Base-by-base conservation (phyloP, 176 grass and related monocot genomes). In the Tillandsia fasciculata region DNA sequence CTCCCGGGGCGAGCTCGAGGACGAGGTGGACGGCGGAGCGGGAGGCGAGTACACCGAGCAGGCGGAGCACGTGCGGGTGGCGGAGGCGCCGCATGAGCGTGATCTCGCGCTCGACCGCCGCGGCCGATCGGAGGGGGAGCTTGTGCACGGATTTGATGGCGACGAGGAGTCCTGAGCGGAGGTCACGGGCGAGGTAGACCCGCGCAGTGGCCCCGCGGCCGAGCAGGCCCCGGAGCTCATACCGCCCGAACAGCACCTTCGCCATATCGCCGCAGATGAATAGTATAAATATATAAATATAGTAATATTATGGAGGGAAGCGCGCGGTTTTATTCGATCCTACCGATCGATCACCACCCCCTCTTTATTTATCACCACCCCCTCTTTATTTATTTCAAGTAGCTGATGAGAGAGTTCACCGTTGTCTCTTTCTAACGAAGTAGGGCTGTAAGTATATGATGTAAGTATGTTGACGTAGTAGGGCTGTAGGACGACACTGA, bases 41-140 rank as follows among this genome's bases (percentile, higher is more conserved):
- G 2, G 82, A 66, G 24, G 82, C 82, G 70, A 84, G 77, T 17
- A 84, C 76, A 5, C 79, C 82, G 10, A 71, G 61, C 24, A 84
- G 28, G 24, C 64, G 67, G 50, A 84, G 27, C 48, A 84, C 66
- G 18, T 84, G 56, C 24, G 71, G 65, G 73, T 84, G 82, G 2
- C 15, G 49, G 6, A 84, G 72, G 48, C 82, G 72, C 57, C 56
- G 72, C 76, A 84, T 79, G 42, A 72, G 68, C 27, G 54, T 63
- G 49, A 80, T 76, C 77, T 84, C 82, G 12, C 72, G 49, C 48
- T 50, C 52, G n/a, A 84, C 77, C 49, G 75, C 75, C 65, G 63
- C 26, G 52, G 49, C 52, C 9, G 75, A 48, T 13, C 82, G 66
- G 20, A 67, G 64, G 15, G 47, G 63, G 29, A 75, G 66, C 12